Evolutionary conservation across 768 basidiomycete genomes (phyloP).

Genomic region (Rubroboletus pulcherrimus): DNA sequence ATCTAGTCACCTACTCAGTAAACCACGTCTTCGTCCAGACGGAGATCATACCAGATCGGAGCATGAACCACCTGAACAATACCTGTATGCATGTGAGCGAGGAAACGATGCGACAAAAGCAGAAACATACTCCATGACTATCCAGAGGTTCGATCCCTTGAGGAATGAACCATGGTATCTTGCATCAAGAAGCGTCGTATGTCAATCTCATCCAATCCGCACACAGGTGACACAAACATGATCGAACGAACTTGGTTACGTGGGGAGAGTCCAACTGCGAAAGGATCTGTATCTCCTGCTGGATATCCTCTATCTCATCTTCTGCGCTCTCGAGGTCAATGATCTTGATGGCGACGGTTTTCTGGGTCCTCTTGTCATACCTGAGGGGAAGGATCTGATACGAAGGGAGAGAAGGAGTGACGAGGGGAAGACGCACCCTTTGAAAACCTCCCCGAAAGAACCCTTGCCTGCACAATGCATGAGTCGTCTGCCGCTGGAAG

Average conservation of each 20-base stretch:
- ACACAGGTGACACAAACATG: conserved; percentile 21
- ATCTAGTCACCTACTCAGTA: conserved; percentile 52
- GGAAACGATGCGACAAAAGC: background rate
- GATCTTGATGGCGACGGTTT: conserved; percentile 98
- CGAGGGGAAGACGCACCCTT: conserved; percentile 59
- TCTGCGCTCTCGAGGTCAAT: conserved; percentile 99
- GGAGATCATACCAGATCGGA: conserved; percentile 76
- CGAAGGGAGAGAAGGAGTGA: conserved; percentile 8
- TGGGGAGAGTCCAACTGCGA: conserved; percentile 93
- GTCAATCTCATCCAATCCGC: conserved; percentile 34
- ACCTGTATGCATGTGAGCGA: conserved; percentile 44
- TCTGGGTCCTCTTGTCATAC: conserved; percentile 92
- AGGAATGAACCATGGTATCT: conserved; percentile 96
- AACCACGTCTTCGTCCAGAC: background rate
- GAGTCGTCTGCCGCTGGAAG: conserved; percentile 15
- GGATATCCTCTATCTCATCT: conserved; percentile 99
- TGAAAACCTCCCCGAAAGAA: conserved; percentile 99
- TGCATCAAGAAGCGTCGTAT: conserved; percentile 22
- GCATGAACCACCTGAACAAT: conserved; percentile 97
- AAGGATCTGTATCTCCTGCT: conserved; percentile 97
- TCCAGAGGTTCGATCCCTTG: conserved; percentile 97
- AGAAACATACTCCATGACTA: conserved; percentile 87
- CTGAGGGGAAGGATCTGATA: conserved; percentile 27
- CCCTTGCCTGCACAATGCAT: conserved; percentile 71
- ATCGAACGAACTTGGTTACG: conserved; percentile 81